phyloP scores from a whole-genome alignment of 1,139 yeast species.

The Taphrina flavorubra region DNA sequence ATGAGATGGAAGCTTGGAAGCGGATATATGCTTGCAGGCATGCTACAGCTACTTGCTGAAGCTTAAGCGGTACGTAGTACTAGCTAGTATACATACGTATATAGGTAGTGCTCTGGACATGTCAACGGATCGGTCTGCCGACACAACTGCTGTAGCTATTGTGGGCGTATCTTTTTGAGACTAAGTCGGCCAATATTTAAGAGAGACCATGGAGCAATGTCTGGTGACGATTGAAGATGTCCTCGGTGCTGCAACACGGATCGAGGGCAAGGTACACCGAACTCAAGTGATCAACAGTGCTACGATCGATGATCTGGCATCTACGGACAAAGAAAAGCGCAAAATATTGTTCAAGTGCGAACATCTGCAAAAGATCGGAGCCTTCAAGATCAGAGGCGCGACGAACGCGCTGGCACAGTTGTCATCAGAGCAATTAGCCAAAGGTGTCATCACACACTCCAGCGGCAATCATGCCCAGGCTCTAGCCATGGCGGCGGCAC shows the following conservation, averaged over 20 bases:
- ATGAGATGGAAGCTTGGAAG: not conserved
- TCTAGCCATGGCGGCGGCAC: conserved; percentile 44
- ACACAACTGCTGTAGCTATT: not conserved
- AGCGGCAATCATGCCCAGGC: conserved; percentile 47
- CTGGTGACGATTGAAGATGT: conserved; percentile 40
- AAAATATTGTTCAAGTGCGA: conserved; percentile 45
- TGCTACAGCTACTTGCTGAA: no score
- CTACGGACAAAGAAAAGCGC: not conserved
- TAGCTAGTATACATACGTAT: no score
- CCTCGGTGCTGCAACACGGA: conserved; percentile 41
- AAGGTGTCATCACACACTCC: conserved; percentile 46
- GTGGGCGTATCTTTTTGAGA: not conserved
- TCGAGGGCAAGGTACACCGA: conserved; percentile 38
- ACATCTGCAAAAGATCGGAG: conserved; percentile 46
- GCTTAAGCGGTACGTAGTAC: no score
- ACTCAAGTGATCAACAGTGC: conserved; percentile 44
- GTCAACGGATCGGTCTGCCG: no score
- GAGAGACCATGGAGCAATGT: not conserved
- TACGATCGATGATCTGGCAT: conserved; percentile 42
- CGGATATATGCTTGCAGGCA: not conserved
- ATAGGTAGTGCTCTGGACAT: no score
- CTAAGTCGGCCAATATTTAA: not conserved
- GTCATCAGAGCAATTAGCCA: conserved; percentile 26
- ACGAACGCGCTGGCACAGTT: conserved; percentile 44
- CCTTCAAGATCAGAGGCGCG: conserved; percentile 46